These are phyloP conservation scores for Talaromyces funiculosus DNA, from an alignment of 2,329 filamentous ascomycete species.

Conservation along the genomic window DNA sequence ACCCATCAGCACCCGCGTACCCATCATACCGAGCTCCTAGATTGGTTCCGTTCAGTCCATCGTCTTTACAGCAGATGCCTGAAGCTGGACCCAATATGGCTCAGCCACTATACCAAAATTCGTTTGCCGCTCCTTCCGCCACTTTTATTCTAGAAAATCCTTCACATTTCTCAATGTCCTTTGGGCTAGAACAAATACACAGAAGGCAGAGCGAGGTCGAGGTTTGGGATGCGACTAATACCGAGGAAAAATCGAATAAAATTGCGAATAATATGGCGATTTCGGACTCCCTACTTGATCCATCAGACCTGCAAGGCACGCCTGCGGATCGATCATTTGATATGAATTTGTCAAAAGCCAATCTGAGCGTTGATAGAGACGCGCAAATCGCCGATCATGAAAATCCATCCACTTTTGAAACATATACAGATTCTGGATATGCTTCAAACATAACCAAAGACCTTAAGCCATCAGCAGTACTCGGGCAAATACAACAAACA, in stretches of 20 bases:
- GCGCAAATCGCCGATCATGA: background rate
- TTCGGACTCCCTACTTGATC: background rate
- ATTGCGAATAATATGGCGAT: background rate
- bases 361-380: background rate
- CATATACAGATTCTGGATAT: conserved; percentile 11
- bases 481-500: background rate
- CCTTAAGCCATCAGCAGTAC: background rate
- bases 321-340: no score
- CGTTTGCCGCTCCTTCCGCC: background rate
- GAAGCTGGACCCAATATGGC: background rate
- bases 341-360: no score
- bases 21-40: no score
- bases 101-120: background rate
- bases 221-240: background rate
- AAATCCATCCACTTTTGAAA: background rate
- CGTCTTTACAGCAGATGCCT: background rate
- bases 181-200: background rate
- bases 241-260: background rate
- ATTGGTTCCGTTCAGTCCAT: background rate
- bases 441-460: conserved; percentile 1
- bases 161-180: background rate
- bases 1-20: no score
- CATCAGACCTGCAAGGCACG: no score
- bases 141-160: no score
- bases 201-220: background rate